A percentile compares a stretch with the other conserved stretches of the same genome.
Evolutionary conservation across 139 green algal species (phyloP).

Genomic region (Trebouxia sp.): DNA sequence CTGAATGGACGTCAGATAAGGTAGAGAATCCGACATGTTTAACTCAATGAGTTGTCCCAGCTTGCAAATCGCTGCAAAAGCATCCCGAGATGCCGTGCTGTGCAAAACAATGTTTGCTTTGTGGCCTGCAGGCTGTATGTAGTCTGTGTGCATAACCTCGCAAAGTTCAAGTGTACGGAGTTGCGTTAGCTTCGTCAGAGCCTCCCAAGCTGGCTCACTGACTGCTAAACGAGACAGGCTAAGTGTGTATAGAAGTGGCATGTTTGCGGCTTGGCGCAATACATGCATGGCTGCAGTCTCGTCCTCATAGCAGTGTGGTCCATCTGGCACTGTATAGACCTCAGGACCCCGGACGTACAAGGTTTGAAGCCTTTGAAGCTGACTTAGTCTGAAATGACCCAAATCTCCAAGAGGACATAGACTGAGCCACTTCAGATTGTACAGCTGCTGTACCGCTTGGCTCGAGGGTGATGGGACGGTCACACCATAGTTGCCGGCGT

Average conservation of each 20-base stretch:
- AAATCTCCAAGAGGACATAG: not conserved
- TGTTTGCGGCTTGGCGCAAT: not conserved
- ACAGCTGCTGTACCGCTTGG: not conserved
- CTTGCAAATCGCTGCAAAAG: not conserved
- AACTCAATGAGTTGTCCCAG: not conserved
- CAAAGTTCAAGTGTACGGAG: not conserved
- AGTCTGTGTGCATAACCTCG: slow-evolving; percentile 14
- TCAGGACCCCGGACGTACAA: not conserved
- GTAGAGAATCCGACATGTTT: not conserved
- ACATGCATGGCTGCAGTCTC: not conserved
- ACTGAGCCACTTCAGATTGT: not conserved
- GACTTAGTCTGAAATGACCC: not conserved
- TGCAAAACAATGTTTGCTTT: not conserved
- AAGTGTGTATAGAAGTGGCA: not conserved
- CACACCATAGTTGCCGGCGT: not conserved
- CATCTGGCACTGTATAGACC: not conserved
- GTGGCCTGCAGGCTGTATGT: not conserved
- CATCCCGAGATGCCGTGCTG: not conserved
- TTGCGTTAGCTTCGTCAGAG: not conserved
- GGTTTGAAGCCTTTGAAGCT: not conserved
- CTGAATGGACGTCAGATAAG: not conserved
- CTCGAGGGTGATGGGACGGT: not conserved
- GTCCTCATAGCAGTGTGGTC: not conserved
- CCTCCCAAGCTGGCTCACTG: not conserved
- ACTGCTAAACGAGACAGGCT: slow-evolving; percentile 1